Conservation (phyloP, 208 protist species). For the Leptomonas seymouri region DNA sequence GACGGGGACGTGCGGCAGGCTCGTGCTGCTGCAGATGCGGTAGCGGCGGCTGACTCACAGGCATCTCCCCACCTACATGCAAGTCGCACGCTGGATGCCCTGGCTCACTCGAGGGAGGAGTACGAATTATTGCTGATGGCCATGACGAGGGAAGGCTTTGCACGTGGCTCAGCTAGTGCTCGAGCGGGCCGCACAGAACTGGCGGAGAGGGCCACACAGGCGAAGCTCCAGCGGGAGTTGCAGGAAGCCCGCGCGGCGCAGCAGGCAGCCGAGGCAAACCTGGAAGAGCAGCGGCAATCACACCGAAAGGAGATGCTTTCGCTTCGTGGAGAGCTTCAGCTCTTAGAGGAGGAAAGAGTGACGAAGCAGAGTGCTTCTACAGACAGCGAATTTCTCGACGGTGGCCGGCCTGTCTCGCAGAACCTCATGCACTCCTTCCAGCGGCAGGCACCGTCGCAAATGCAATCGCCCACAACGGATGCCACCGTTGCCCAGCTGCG, state of each 20-base stretch:
- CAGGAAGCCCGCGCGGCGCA: constrained; percentile 23
- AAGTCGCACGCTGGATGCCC: constrained; percentile 33
- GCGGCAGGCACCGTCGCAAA: constrained; percentile 17
- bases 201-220: neutral
- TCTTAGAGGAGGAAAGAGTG: constrained; percentile 11
- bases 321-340: constrained; percentile 28
- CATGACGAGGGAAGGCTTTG: constrained; percentile 10
- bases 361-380: constrained; percentile 1
- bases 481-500: constrained; percentile 20
- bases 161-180: neutral
- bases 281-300: constrained; percentile 18
- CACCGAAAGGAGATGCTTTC: constrained; percentile 23
- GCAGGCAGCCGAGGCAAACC: constrained; percentile 19
- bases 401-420: constrained; percentile 9
- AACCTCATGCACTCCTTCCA: constrained; percentile 24
- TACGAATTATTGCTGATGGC: constrained; percentile 20
- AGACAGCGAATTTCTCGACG: neutral
- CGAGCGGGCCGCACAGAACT: neutral
- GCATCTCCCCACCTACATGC: neutral
- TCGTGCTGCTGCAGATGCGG: neutral
- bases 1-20: constrained; percentile 10
- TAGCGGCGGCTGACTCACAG: neutral
- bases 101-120: constrained; percentile 38
- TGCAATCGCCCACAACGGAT: neutral
- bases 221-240: neutral